A percentile compares a stretch with the other conserved stretches of the same genome.
phyloP scores from a whole-genome alignment of 306 rosid genomes.

The Dalbergia cultrata region DNA sequence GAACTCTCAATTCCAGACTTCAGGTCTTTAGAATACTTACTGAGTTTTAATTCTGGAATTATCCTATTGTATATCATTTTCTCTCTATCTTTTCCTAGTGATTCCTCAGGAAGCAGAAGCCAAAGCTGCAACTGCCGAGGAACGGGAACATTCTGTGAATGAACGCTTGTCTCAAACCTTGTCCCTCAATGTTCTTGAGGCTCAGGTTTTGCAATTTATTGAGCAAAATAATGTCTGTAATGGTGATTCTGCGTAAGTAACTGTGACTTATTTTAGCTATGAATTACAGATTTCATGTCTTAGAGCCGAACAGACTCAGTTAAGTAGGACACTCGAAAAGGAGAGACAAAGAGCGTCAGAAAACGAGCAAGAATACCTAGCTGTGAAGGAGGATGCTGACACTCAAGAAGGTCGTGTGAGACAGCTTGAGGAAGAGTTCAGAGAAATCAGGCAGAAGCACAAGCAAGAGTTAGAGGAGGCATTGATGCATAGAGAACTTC shows the following conservation, averaged over 20 bases:
- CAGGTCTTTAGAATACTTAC: constrained; percentile 67
- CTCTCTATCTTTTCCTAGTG: constrained; percentile 47
- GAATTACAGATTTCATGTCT: constrained; percentile 91
- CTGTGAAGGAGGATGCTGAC: constrained; percentile 97
- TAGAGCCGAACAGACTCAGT: constrained; percentile 95
- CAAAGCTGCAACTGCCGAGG: constrained; percentile 96
- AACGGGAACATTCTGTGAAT: constrained; percentile 85
- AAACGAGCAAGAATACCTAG: constrained; percentile 96
- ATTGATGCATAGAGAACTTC: constrained; percentile 79
- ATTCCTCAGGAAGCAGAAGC: constrained; percentile 91
- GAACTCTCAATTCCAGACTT: constrained; percentile 90
- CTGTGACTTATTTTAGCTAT: constrained; percentile 45
- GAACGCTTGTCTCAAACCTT: constrained; percentile 96
- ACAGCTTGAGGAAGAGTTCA: constrained; percentile 87
- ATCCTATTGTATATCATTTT: constrained; percentile 8
- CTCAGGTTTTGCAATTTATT: constrained; percentile 77
- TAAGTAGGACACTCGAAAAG: constrained; percentile 94
- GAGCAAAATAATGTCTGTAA: constrained; percentile 30
- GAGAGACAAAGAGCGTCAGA: constrained; percentile 99
- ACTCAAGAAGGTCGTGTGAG: constrained; percentile 91
- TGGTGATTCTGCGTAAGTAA: constrained; percentile 14
- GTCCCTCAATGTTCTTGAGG: constrained; percentile 98
- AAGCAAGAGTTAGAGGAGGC: constrained; percentile 94
- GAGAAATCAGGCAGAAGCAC: constrained; percentile 82
- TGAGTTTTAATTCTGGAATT: constrained; percentile 31